Evolutionary conservation across 768 basidiomycete species (phyloP), one percentile per base, ranked within the genome.

Genomic region (Rhizopogon sp.): DNA sequence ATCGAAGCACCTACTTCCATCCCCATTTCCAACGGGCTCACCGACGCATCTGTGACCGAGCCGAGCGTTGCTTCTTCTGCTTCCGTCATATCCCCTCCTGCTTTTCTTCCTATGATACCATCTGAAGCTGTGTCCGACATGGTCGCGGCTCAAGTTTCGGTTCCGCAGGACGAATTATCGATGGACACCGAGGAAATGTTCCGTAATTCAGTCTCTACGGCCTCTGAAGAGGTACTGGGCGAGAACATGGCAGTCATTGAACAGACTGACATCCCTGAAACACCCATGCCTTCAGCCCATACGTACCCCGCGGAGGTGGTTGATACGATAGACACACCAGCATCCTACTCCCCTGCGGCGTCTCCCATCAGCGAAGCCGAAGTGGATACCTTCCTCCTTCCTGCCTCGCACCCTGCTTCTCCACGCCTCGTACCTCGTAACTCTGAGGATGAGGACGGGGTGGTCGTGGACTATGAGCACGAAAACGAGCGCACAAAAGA

Each of bases 381-480:
- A 17, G 33, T 39, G 2, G 47, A 70, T 40, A 61, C 65, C 0
- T 70, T 69, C 54, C 63, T 72, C 14, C 57, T 70, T 45, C 55
- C 64, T 37, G 57, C 66, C 37, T 50, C 58, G 20, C 28, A 55
- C 20, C 14, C 52, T 9, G 39, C 16, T 17, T 40, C 39, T 8
- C 39, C 39, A n/a, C 60, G 14, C 35, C 53, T 22, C 22, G 47
- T 52, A 28, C 56, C 42, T 8, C 52, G 35, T 16, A 43, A 54
- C 44, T 54, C 44, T 16, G 29, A 35, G 28, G 43, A 37, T 5
- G 49, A 45, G 3, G 59, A 61, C 14, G 64, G 62, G 14, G 58
- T 62, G 41, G 68, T 68, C 25, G 54, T 40, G n/a, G 56, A 57
- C 28, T 29, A 9, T 39, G 56, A 55, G 46, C 45, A 49, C 29